Evolutionary conservation across 2,329 filamentous ascomycete genomes (phyloP), one percentile per base, ranked within the genome.

Genomic region (Aspergillus uvarum): DNA sequence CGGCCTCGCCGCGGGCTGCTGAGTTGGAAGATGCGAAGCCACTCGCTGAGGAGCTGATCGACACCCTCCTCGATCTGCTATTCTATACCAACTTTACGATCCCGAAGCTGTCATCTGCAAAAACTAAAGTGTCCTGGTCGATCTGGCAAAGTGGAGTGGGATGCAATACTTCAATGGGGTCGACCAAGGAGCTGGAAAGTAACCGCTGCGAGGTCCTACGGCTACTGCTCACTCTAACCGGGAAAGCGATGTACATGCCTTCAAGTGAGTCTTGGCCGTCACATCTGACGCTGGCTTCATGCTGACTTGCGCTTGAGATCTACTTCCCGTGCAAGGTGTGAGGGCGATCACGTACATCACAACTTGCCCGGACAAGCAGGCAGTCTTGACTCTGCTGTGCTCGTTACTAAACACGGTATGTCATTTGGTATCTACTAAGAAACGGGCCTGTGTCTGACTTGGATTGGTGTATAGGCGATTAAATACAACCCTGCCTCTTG

Each of bases 91-190:
- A 92, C 58, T 89, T 99, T 70, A 96, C 94, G 0, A 84, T 97
- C 16, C 91, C 94, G 10, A 85, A 83, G 59, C 85, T 90, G 47
- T 83, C 87, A 14, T 83, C 87, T 59, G 86, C 86, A 56, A 92
- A 89, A 71, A 84, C 85, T 63, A 96, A 95, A 74, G 90, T 97
- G 58, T 90, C 89, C 7, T 96, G 95, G 77, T 89, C 92, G 56
- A 98, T 99, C 73, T 99, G 95, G 95, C 92, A 97, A 79, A 98
- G 91, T 72, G 95, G 95, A 51, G 94, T 99, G 31, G 95, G 95
- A 14, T 98, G 94, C 80, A 96, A 96, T 75, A 91, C 90, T 16
- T 87, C 92, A 5, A 87, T 96, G 67, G 89, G 89, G 10, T 94
- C 92, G 3, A 97, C 89, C 55, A 96, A 92, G 74, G 93, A 98